phyloP scores from a whole-genome alignment of 192 early-diverging fungal genomes.

The Kickxella alabastrina region DNA sequence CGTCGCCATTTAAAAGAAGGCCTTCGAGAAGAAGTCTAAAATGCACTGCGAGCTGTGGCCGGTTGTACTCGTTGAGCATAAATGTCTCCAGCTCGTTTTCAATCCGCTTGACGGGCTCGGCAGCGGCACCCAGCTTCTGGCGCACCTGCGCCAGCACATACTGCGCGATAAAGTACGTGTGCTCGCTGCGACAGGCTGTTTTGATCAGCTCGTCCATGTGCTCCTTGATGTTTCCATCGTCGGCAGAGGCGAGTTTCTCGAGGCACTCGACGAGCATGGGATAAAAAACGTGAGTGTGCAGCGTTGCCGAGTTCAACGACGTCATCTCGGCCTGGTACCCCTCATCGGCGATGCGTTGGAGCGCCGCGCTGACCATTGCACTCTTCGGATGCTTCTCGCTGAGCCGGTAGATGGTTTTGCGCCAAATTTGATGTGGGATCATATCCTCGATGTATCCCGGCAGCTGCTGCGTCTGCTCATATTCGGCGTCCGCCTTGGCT shows the following conservation, averaged over 20 bases:
- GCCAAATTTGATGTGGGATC: slow-evolving; percentile 60
- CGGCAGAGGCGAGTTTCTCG: slow-evolving; percentile 54
- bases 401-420: slow-evolving; percentile 63
- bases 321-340: slow-evolving; percentile 66
- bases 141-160: slow-evolving; percentile 28
- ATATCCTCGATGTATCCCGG: slow-evolving; percentile 58
- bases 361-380: slow-evolving; percentile 58
- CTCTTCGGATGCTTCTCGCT: slow-evolving; percentile 62
- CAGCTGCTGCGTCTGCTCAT: slow-evolving; percentile 45
- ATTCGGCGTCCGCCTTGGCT: slow-evolving; percentile 52
- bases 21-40: slow-evolving; percentile 36
- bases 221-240: slow-evolving; percentile 57
- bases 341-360: slow-evolving; percentile 62
- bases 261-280: slow-evolving; percentile 60
- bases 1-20: slow-evolving; percentile 23
- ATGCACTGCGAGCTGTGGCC: slow-evolving; percentile 38
- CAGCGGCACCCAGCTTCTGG: slow-evolving; percentile 18
- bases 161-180: slow-evolving; percentile 40
- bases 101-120: slow-evolving; percentile 23
- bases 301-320: slow-evolving; percentile 60
- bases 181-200: slow-evolving; percentile 34
- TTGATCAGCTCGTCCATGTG: slow-evolving; percentile 55
- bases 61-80: slow-evolving; percentile 36
- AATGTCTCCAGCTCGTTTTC: slow-evolving; percentile 40
- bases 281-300: slow-evolving; percentile 64